Conservation (phyloP, 345 rosid genomes). For the Hibiscus syriacus region DNA sequence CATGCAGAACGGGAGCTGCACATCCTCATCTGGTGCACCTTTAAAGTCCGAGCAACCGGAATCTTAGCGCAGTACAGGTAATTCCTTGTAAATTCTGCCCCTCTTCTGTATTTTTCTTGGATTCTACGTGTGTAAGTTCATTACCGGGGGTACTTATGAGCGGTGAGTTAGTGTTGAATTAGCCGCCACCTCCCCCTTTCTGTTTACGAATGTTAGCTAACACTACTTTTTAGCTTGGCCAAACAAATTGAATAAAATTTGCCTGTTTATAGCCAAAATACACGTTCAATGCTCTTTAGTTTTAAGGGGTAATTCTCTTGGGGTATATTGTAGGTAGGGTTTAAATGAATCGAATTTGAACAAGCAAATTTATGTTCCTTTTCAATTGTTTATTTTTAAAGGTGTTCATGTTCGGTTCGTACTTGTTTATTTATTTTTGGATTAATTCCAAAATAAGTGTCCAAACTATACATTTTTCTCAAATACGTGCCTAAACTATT, state of each 20-base stretch:
- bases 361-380: no score
- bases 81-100: slow-evolving; percentile 23
- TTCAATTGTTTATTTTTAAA: no score
- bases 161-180: slow-evolving; percentile 26
- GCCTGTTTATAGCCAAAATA: not conserved
- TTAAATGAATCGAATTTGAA: no score
- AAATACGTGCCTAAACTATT: no score
- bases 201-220: not conserved
- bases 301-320: no score
- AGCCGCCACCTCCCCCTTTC: slow-evolving; percentile 18
- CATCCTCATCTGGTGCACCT: slow-evolving; percentile 26
- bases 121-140: not conserved
- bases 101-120: not conserved
- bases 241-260: not conserved
- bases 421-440: no score
- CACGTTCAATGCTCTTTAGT: no score
- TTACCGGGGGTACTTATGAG: slow-evolving; percentile 17
- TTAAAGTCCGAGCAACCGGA: slow-evolving; percentile 37
- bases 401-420: no score
- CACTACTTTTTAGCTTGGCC: not conserved
- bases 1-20: slow-evolving; percentile 56
- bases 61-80: slow-evolving; percentile 6
- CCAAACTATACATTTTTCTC: no score
- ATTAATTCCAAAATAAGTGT: no score
- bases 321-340: no score